Conservation (phyloP, 2,329 filamentous ascomycete species). For the Hymenoscyphus scutula region DNA sequence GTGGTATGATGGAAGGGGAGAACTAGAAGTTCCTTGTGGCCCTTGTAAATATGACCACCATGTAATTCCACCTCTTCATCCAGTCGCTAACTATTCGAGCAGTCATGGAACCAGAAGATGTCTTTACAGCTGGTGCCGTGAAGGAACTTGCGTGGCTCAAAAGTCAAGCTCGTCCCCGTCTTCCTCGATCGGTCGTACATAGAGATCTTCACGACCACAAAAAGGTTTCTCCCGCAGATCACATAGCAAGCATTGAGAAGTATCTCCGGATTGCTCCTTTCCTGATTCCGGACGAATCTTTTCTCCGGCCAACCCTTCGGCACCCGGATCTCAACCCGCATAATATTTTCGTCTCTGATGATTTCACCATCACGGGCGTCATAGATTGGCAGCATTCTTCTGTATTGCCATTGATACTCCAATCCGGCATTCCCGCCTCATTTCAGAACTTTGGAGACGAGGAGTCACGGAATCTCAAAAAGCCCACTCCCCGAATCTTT, state of each 20-base stretch:
- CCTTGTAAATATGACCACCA: conserved; percentile 10
- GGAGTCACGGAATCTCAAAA: conserved; percentile 30
- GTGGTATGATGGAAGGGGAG: conserved; percentile 10
- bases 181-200: conserved; percentile 9
- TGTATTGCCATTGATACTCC: conserved; percentile 39
- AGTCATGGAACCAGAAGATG: conserved; percentile 5
- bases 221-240: conserved; percentile 12
- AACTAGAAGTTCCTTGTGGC: conserved; percentile 8
- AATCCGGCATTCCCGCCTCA: conserved; percentile 39
- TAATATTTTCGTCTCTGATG: conserved; percentile 35
- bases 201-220: conserved; percentile 5
- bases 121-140: conserved; percentile 10
- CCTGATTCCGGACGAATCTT: conserved; percentile 7
- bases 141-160: conserved; percentile 13
- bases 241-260: conserved; percentile 13
- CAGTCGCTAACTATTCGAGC: conserved; percentile 1
- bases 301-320: conserved; percentile 15
- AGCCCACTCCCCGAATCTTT: conserved; percentile 28
- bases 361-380: conserved; percentile 37
- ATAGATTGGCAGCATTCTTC: conserved; percentile 44
- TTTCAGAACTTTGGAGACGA: conserved; percentile 41
- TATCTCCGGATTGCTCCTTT: conserved; percentile 12
- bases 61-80: neutral
- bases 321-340: conserved; percentile 25
- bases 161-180: conserved; percentile 11